Conservation (phyloP, 208 protist species). For the Polymyxa betae region DNA sequence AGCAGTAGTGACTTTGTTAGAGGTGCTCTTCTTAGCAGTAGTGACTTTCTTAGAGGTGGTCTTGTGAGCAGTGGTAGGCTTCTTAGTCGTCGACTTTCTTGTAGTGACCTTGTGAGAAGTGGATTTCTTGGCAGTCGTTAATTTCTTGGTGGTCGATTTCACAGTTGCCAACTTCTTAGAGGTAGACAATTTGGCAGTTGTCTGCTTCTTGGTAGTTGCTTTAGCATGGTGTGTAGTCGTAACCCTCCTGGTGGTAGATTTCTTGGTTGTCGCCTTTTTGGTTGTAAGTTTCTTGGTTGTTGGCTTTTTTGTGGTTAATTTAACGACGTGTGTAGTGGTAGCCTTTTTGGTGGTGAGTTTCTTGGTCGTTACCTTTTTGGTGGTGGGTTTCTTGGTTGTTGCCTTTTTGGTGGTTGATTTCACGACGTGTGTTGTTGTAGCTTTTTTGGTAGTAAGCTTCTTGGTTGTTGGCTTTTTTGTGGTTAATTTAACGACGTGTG, state of each 20-base stretch:
- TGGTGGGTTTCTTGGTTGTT: not conserved
- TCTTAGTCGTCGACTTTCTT: not conserved
- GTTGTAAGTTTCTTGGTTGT: not conserved
- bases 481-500: not conserved
- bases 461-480: not conserved
- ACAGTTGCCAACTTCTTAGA: not conserved
- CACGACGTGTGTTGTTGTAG: not conserved
- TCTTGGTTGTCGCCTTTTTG: not conserved
- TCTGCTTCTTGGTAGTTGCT: not conserved
- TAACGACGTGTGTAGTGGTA: not conserved
- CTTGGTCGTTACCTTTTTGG: not conserved
- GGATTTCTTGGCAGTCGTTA: not conserved
- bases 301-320: not conserved
- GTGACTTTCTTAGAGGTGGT: no score
- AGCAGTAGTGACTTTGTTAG: not conserved
- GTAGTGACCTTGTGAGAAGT: not conserved
- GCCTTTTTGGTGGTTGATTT: not conserved
- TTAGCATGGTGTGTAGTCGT: not conserved
- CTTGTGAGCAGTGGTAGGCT: not conserved
- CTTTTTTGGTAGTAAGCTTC: not conserved
- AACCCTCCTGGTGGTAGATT: not conserved
- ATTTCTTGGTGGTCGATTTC: not conserved
- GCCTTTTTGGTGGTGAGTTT: not conserved
- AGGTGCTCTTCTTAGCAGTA: not conserved
- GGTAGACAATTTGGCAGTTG: not conserved